Base-by-base conservation (phyloP, 2,329 filamentous ascomycete genomes). In the Botrytis elliptica region DNA sequence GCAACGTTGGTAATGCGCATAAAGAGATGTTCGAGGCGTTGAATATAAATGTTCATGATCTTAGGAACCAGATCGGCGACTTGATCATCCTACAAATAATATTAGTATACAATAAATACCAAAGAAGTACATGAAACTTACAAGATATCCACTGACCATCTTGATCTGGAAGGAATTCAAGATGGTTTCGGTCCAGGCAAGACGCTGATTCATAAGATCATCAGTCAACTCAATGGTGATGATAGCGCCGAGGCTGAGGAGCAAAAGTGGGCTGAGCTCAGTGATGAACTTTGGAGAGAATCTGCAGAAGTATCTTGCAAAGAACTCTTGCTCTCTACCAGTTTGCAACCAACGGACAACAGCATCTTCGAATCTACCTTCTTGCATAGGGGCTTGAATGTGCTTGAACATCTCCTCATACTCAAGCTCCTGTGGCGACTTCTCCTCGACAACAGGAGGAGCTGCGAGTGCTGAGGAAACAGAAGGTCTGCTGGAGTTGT, bases 331-430 rank as follows among this genome's bases (percentile, higher is more conserved):
- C 79, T 90, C 87, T 49, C 88, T 86, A 25, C 86, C 87, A 77
- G 87, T 87, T 81, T 92, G 90, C 73, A 92, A 87, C 90, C 90
- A 92, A 75, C 88, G 87, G 73, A 92, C 86, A 80, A 91, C 86
- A 60, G 88, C 90, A 71, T 88, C 86, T 78, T 92, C 90, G 73
- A 87, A 86, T 52, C 88, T 86, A 36, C 88, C 88, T 44, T 87
- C 85, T 52, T 86, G 85, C 83, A 96, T 89, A 62, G 90, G 83
- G 67, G 85, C 82, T 68, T 90, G 89, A 74, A 95, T 90, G 38
- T 85, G 83, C 29, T 88, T 85, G 36, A 91, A 85, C 70, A 86
- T 83, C 68, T 85, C 83, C 59, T 86, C 83, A 70, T 89, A 83
- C 78, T 93, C 90, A 76, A 84, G 29, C 75, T 73, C 42, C 66